Percentiles rank a stretch among this genome's conserved stretches.
These are phyloP conservation scores for Fusarium coicis DNA, from an alignment of 2,329 filamentous ascomycete genomes.

Conservation along the genomic window DNA sequence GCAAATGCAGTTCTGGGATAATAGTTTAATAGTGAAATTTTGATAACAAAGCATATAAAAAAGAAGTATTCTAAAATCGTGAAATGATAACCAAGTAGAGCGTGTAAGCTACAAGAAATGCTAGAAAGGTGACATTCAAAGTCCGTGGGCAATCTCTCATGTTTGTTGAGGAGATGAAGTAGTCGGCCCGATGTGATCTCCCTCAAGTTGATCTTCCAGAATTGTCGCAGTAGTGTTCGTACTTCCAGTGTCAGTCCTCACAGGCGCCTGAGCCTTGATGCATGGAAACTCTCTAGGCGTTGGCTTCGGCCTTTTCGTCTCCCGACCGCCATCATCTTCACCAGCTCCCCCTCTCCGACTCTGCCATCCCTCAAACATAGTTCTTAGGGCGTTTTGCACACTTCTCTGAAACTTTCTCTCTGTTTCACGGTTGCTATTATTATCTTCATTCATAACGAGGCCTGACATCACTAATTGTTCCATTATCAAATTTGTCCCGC, in stretches of 20 bases:
- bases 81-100: not conserved
- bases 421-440: not conserved
- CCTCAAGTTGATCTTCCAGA: not conserved
- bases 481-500: not conserved
- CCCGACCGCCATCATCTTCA: not conserved
- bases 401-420: not conserved
- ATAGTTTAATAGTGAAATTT: not conserved
- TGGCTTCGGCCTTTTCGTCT: not conserved
- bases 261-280: not conserved
- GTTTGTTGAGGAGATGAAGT: not conserved
- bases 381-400: not conserved
- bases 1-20: not conserved
- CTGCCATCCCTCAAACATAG: not conserved
- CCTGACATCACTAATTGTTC: not conserved
- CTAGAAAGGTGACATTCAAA: not conserved
- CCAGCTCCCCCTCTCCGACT: not conserved
- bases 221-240: not conserved
- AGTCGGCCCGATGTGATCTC: not conserved
- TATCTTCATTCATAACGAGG: not conserved
- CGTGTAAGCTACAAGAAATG: accelerated
- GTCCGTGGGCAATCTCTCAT: not conserved
- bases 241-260: not conserved
- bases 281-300: not conserved
- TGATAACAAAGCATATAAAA: not conserved
- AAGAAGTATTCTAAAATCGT: not conserved